Evolutionary conservation across 2,329 filamentous ascomycete species (phyloP).

Genomic region (Oidium heveae): DNA sequence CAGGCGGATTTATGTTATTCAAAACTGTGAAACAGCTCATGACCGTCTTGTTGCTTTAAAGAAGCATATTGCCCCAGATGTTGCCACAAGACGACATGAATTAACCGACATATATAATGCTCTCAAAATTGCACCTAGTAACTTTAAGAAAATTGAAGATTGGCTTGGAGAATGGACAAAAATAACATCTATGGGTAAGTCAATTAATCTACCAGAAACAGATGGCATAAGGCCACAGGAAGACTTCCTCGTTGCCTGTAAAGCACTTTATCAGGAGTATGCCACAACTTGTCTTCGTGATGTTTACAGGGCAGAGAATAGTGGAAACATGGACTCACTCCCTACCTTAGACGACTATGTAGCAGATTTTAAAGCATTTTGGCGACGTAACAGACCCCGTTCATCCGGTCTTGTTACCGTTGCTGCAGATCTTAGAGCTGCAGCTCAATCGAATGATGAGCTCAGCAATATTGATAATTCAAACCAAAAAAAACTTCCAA

Average conservation of each 20-base stretch:
- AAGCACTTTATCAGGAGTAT: not conserved
- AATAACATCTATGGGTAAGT: not conserved
- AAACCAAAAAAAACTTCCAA: not conserved
- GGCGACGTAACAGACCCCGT: not conserved
- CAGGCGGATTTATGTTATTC: not conserved
- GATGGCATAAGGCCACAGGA: not conserved
- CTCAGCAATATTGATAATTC: not conserved
- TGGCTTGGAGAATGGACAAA: not conserved
- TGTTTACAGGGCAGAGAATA: not conserved
- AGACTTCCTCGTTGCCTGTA: no score
- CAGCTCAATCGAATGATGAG: not conserved
- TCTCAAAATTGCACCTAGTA: not conserved
- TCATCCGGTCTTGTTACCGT: not conserved
- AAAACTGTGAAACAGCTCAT: not conserved
- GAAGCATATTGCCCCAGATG: not conserved
- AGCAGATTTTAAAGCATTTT: not conserved
- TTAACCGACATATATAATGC: not conserved
- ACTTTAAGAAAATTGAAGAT: not conserved
- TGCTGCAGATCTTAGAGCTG: not conserved
- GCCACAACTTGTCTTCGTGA: not conserved
- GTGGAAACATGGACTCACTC: not conserved
- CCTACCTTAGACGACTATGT: no score
- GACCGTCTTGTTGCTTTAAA: not conserved
- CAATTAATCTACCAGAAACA: not conserved
- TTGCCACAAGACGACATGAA: not conserved